Evolutionary conservation across 345 rosid genomes (phyloP), one percentile per base, ranked within the genome.

Genomic region (Kernera saxatilis): DNA sequence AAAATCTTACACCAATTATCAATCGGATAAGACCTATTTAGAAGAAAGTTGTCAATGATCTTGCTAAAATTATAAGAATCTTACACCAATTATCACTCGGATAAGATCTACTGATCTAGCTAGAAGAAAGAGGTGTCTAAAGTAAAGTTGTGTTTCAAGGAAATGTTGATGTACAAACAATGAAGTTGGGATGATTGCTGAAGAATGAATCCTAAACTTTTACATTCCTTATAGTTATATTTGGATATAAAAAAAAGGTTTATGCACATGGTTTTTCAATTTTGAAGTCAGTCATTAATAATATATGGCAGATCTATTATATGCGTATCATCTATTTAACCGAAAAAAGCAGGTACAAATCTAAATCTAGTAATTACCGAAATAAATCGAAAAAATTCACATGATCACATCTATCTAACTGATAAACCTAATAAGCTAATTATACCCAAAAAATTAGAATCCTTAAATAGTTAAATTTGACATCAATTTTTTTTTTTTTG

Each of bases 1-100:
- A 9, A 29, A 60, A 70, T 70, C 51, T 37, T 49, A 37, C 64
- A 70, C 54, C 74, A 70, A 60, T 70, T 70, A 70, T 59, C 41
- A 37, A 19, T 70, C 41, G 60, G 51, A 70, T 70, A 49, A 49
- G 63, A 57, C 12, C 32, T 26, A 59, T 11, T 60, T 70, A 59
- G 41, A 37, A 59, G 67, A 59, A 49, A 70, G 74, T 18, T 18
- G 60, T 18, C 58, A 26, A 35, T 25, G 29, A 46, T 70, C 58
- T 69, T 69, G 15, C 65, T 44, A 43, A 67, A 46, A 40, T 14
- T 43, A 54, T 15, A 27, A 33, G 54, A 69, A 56, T 69, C 46
- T 15, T 56, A 33, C 73, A 56, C 73, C 65, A 69, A 56, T 69
- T 69, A 69, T 69, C 46, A 56, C 5, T 69, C 26, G 55, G 56